Base-by-base conservation (phyloP, 441 rosid genomes). In the Viola pubescens region DNA sequence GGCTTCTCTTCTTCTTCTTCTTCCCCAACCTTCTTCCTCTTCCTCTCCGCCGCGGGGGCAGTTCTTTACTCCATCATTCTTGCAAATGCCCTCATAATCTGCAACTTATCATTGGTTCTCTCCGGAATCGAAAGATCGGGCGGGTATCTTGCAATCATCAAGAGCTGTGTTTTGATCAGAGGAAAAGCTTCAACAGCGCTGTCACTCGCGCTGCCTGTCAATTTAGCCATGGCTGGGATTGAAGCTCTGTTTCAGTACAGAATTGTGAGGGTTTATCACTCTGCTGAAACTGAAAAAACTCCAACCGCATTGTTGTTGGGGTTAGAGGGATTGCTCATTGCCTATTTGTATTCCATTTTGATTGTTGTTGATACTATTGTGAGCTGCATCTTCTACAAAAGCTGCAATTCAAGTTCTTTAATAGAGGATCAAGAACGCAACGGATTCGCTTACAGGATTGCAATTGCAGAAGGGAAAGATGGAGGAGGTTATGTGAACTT, bases 241-340 rank as follows among this genome's bases (percentile, higher is more conserved):
- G 97, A 89, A 70, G 92, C 87, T 2, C 16, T 85, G 83, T 90
- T 87, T 62, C 88, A 75, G 4, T 76, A 73, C 67, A 58, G 94
- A 62, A 66, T 86, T 4, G 52, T 74, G 47, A 75, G 65, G 7
- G 62, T 70, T 46, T 77, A 67, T 62, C 70, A 9, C 10, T 5
- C 11, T 9, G 11, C 45, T 59, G 61, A 55, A 0, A 65, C 48
- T 1, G 78, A 74, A 6, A 54, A 60, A 43, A 39, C 63, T 44
- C 69, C 62, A 5, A 7, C 62, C 12, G 9, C 37, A 12, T 70
- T 64, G 10, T 73, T 64, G 46, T 61, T 81, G 74, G 70, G 56
- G 39, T 52, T 78, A 40, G 97, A 90, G 67, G 85, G 78, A 52
- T 61, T 72, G 26, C 63, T 85, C 37, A 77, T 90, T 9, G 81